Percentiles rank a stretch among this genome's conserved stretches.
phyloP scores from a whole-genome alignment of 2,329 filamentous ascomycete genomes.

The Ceratocystis cacaofunesta region DNA sequence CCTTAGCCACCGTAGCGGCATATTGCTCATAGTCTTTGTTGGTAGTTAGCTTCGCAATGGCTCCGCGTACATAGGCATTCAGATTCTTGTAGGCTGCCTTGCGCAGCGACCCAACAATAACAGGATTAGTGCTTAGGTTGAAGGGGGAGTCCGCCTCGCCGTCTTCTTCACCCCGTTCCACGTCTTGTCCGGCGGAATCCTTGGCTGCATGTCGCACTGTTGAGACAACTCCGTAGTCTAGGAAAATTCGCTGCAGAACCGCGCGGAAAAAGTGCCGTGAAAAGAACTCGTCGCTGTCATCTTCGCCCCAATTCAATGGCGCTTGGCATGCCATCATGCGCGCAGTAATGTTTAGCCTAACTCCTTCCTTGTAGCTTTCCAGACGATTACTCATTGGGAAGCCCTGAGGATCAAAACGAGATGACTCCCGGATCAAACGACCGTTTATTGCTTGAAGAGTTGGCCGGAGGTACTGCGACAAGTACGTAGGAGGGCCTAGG shows the following conservation, averaged over 20 bases:
- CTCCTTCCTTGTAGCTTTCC: slow-evolving; percentile 43
- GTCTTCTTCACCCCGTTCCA: slow-evolving; percentile 21
- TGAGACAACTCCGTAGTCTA: slow-evolving; percentile 65
- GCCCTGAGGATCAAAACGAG: slow-evolving; percentile 69
- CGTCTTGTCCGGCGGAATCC: slow-evolving; percentile 13
- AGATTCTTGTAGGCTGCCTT: slow-evolving; percentile 70
- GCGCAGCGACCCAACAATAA: slow-evolving; percentile 73
- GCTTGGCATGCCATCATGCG: slow-evolving; percentile 98
- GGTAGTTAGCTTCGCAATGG: slow-evolving; percentile 56
- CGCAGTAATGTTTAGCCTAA: slow-evolving; percentile 86
- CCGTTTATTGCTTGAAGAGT: slow-evolving; percentile 51
- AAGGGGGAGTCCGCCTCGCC: slow-evolving; percentile 27
- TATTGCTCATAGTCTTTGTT: slow-evolving; percentile 42
- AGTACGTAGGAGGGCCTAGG: slow-evolving; percentile 73
- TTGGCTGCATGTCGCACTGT: slow-evolving; percentile 33
- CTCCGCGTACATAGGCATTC: slow-evolving; percentile 62
- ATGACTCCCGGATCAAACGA: slow-evolving; percentile 52
- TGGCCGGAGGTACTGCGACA: slow-evolving; percentile 62
- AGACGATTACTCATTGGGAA: slow-evolving; percentile 80
- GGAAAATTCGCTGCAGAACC: slow-evolving; percentile 77
- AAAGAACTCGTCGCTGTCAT: slow-evolving; percentile 78
- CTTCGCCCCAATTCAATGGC: slow-evolving; percentile 73
- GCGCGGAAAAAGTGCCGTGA: slow-evolving; percentile 85
- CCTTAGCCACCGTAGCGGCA: slow-evolving; percentile 45
- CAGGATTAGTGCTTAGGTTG: slow-evolving; percentile 52